These are phyloP conservation scores for Nakaseomyces kungkrabaensis DNA, from an alignment of 1,139 yeast species.

Conservation along the genomic window DNA sequence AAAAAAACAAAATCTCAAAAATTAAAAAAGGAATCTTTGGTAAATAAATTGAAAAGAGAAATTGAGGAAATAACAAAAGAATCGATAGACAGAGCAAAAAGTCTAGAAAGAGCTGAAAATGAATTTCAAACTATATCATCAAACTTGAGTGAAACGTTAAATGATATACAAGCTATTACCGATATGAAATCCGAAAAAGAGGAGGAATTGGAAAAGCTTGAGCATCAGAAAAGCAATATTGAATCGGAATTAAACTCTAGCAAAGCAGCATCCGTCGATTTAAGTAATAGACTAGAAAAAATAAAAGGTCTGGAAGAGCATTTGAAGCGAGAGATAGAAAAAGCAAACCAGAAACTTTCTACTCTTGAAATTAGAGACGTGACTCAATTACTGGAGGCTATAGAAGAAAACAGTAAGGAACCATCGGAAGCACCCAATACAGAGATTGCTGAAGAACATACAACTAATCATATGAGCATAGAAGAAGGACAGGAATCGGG, in stretches of 20 bases:
- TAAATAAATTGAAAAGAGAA: slow-evolving; percentile 60
- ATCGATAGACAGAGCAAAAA: slow-evolving; percentile 41
- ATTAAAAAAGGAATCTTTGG: slow-evolving; percentile 36
- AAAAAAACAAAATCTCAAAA: slow-evolving; percentile 33
- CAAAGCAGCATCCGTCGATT: slow-evolving; percentile 60
- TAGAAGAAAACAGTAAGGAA: slow-evolving; percentile 5
- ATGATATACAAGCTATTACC: slow-evolving; percentile 7
- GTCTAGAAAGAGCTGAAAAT: slow-evolving; percentile 20
- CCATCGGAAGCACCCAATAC: not conserved
- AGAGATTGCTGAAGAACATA: not conserved
- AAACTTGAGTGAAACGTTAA: slow-evolving; percentile 28
- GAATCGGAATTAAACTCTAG: not conserved
- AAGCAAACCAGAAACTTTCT: slow-evolving; percentile 34
- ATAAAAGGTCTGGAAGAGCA: slow-evolving; percentile 37
- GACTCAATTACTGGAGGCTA: slow-evolving; percentile 14
- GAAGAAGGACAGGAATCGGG: no score
- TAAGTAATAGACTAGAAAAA: slow-evolving; percentile 56
- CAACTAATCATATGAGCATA: no score
- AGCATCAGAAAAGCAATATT: slow-evolving; percentile 41
- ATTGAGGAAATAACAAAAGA: slow-evolving; percentile 53
- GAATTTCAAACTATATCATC: slow-evolving; percentile 33
- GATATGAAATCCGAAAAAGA: slow-evolving; percentile 23
- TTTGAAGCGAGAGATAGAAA: slow-evolving; percentile 33
- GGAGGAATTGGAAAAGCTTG: slow-evolving; percentile 27
- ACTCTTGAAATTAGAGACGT: slow-evolving; percentile 45